Evolutionary conservation across 805 yeast species (phyloP), one percentile per base, ranked within the genome.

Genomic region (Saccharomycopsis fermentans): DNA sequence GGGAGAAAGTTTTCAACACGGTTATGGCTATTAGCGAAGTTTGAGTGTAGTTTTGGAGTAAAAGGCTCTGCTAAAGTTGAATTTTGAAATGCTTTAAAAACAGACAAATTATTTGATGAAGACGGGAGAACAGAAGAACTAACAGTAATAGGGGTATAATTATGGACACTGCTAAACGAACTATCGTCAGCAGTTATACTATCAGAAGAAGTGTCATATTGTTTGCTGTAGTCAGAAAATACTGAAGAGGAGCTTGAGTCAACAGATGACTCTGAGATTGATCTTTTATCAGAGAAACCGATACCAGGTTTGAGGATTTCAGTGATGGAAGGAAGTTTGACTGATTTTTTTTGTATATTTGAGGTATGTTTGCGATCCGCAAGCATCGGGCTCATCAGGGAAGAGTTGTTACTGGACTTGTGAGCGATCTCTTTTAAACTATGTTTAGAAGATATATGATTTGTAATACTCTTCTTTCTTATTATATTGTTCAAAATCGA

Each of bases 401-500:
- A 27, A 27, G 37, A 16, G 40, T 26, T 21, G 17, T 27, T 51
- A 32, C 27, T 34, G n/a, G 37, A 16, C 17, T 50, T 50, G 21
- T 50, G 53, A n/a, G 35, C 32, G 8, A 34, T 51, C 4, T 26
- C 37, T 35, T 40, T 56, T 4, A 51, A 26, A 16, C 35, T 26
- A 19, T 57, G 35, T 3, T 40, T 40, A 12, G 57, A 40, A n/a
- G 50, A 43, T 24, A 43, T 43, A 43, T 24, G 62, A 57, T 59
- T 53, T 57, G 53, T 58, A 43, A 24, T 54, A 51, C 56, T 55
- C 53, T 43, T 55, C 43, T 37, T 59, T 50, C 47, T 59, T 29
- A 54, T 59, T 27, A 59, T 55, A 34, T 50, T 57, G 16, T 55
- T 54, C 12, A 66, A 56, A 63, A 69, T 69, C 58, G 40, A 14